Percentiles rank a stretch among this genome's conserved stretches.
Evolutionary conservation across 139 green algal genomes (phyloP).

Genomic region (Tetraselmis chui): DNA sequence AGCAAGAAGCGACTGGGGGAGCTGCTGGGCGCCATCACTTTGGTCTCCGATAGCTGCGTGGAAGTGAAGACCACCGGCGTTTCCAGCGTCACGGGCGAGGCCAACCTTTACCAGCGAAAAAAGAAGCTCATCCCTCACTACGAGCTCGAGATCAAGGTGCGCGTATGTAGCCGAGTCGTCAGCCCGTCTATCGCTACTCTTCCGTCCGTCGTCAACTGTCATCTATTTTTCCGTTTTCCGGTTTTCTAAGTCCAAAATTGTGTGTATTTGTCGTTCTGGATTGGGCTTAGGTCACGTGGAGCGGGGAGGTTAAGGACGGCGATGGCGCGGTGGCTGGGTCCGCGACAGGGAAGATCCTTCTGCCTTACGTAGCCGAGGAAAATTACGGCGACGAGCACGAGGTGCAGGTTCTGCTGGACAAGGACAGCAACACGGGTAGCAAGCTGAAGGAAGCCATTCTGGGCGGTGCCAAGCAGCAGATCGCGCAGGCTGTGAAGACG

Average conservation of each 20-base stretch:
- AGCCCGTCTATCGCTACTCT: too few species aligned
- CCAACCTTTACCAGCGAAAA: constrained; percentile 81
- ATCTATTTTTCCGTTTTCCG: too few species aligned
- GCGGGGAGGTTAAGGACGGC: constrained; percentile 38
- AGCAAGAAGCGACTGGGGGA: constrained; percentile 43
- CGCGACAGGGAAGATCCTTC: constrained; percentile 13
- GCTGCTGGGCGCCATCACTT: constrained; percentile 35
- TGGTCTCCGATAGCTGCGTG: constrained; percentile 20
- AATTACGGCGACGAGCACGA: constrained; percentile 87
- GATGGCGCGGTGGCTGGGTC: constrained; percentile 10
- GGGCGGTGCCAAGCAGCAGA: constrained; percentile 27
- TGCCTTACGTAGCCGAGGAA: constrained; percentile 70
- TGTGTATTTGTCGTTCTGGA: too few species aligned
- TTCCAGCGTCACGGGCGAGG: constrained; percentile 37
- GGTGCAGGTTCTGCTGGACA: constrained; percentile 28
- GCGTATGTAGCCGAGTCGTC: too few species aligned
- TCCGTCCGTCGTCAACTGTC: too few species aligned
- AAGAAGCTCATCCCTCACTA: constrained; percentile 79
- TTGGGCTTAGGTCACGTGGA: constrained; percentile 32
- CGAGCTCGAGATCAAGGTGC: constrained; percentile 66
- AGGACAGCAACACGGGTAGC: constrained; percentile 10
- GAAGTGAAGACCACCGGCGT: constrained; percentile 10
- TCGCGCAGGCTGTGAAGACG: constrained; percentile 21
- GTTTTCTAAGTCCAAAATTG: too few species aligned
- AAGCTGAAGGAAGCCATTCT: constrained; percentile 39